Conservation (phyloP, 2,329 filamentous ascomycete species). For the Blastomyces percursus region DNA sequence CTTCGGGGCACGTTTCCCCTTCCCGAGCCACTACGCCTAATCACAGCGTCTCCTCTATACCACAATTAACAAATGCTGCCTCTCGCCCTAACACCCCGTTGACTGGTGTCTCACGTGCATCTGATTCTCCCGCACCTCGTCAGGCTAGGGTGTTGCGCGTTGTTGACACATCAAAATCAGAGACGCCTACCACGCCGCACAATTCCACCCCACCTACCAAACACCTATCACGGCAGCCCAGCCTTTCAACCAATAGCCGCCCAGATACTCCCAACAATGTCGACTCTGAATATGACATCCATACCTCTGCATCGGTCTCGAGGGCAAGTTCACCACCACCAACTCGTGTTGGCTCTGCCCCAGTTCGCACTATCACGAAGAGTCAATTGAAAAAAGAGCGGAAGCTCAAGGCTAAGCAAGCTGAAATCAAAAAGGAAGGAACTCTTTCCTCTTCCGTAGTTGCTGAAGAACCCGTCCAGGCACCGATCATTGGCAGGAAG, state of each 20-base stretch:
- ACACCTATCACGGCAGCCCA: slow-evolving; percentile 26
- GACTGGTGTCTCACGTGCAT: slow-evolving; percentile 27
- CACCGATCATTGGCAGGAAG: slow-evolving; percentile 53
- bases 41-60: slow-evolving; percentile 16
- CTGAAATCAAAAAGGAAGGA: slow-evolving; percentile 35
- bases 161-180: slow-evolving; percentile 45
- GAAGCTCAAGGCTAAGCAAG: slow-evolving; percentile 39
- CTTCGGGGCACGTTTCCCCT: slow-evolving; percentile 9
- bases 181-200: slow-evolving; percentile 25
- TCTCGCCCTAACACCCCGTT: slow-evolving; percentile 42
- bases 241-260: slow-evolving; percentile 46
- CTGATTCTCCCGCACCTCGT: slow-evolving; percentile 30
- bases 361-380: slow-evolving; percentile 50
- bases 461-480: slow-evolving; percentile 45
- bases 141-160: slow-evolving; percentile 46
- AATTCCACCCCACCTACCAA: slow-evolving; percentile 25
- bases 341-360: slow-evolving; percentile 47
- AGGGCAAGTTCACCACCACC: slow-evolving; percentile 48
- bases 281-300: slow-evolving; percentile 47
- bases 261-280: slow-evolving; percentile 51
- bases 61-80: slow-evolving; percentile 21
- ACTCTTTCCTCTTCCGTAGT: slow-evolving; percentile 19
- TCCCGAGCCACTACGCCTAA: slow-evolving; percentile 19
- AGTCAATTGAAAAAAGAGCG: slow-evolving; percentile 52
- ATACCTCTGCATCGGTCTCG: slow-evolving; percentile 49